These are phyloP conservation scores for Leptomonas seymouri DNA, from an alignment of 208 protist genomes.

Conservation along the genomic window DNA sequence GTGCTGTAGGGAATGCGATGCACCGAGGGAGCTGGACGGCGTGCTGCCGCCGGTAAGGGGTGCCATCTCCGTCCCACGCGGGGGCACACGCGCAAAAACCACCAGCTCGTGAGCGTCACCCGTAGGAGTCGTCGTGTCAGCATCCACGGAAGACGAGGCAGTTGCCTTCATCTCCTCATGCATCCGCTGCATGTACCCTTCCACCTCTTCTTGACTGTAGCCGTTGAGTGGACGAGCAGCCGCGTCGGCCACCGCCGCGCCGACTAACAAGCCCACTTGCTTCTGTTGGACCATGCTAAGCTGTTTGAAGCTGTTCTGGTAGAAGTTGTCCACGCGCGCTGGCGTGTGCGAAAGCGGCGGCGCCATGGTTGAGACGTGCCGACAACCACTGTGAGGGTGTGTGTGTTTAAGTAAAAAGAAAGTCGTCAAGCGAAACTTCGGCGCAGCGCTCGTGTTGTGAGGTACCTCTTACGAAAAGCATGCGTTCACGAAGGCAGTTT, in stretches of 20 bases:
- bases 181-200: slow-evolving; percentile 10
- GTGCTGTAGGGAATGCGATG: slow-evolving; percentile 12
- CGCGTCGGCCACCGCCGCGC: slow-evolving; percentile 76
- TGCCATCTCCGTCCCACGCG: not conserved
- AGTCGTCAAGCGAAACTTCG: not conserved
- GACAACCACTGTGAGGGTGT: not conserved
- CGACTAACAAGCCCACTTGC: slow-evolving; percentile 79
- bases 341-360: slow-evolving; percentile 22
- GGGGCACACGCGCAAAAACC: slow-evolving; percentile 25
- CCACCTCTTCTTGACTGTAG: slow-evolving; percentile 41
- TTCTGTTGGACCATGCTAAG: slow-evolving; percentile 82
- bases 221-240: slow-evolving; percentile 67
- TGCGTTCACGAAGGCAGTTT: too few species aligned
- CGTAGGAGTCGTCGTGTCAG: not conserved
- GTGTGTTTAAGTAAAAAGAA: not conserved
- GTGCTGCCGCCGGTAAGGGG: not conserved
- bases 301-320: slow-evolving; percentile 86
- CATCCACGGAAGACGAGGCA: not conserved
- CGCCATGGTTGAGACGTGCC: slow-evolving; percentile 17
- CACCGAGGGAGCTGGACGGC: not conserved
- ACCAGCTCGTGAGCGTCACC: not conserved
- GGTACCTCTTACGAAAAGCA: too few species aligned
- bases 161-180: not conserved
- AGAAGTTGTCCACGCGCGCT: slow-evolving; percentile 61
- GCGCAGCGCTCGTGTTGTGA: too few species aligned